Evolutionary conservation across 2,329 filamentous ascomycete genomes (phyloP).

Genomic region (Neonectria magnoliae): DNA sequence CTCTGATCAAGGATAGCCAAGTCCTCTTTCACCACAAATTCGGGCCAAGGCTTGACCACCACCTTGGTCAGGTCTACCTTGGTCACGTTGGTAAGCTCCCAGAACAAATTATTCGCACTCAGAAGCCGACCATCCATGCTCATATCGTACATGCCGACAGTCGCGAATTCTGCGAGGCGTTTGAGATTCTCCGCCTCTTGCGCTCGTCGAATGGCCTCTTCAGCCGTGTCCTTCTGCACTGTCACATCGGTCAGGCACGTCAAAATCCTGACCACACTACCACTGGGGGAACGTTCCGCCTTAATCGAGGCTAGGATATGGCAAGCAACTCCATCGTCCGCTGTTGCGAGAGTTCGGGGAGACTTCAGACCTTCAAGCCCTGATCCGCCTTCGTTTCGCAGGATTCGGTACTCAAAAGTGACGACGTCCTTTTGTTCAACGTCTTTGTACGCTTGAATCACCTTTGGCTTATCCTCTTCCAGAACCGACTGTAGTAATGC

Average conservation of each 20-base stretch:
- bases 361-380: slow-evolving; percentile 28
- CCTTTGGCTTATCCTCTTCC: slow-evolving; percentile 56
- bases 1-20: slow-evolving; percentile 51
- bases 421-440: slow-evolving; percentile 51
- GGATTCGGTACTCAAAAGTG: slow-evolving; percentile 59
- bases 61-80: slow-evolving; percentile 52
- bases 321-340: slow-evolving; percentile 49
- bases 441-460: slow-evolving; percentile 55
- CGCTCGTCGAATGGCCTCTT: slow-evolving; percentile 59
- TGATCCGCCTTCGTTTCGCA: slow-evolving; percentile 14
- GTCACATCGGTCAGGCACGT: slow-evolving; percentile 64
- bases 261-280: slow-evolving; percentile 56
- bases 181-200: slow-evolving; percentile 64
- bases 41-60: slow-evolving; percentile 56
- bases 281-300: slow-evolving; percentile 56
- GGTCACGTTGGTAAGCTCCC: slow-evolving; percentile 61
- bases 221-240: slow-evolving; percentile 58
- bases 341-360: slow-evolving; percentile 17
- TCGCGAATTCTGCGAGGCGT: slow-evolving; percentile 64
- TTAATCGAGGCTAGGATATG: slow-evolving; percentile 60
- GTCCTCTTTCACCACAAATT: slow-evolving; percentile 58
- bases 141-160: slow-evolving; percentile 66
- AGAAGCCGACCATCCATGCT: slow-evolving; percentile 60
- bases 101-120: slow-evolving; percentile 64
- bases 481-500: slow-evolving; percentile 57